A percentile compares a stretch with the other conserved stretches of the same genome.
These are phyloP conservation scores for Hyphodiscus hymeniophilus DNA, from an alignment of 495 filamentous ascomycete genomes.

Conservation along the genomic window DNA sequence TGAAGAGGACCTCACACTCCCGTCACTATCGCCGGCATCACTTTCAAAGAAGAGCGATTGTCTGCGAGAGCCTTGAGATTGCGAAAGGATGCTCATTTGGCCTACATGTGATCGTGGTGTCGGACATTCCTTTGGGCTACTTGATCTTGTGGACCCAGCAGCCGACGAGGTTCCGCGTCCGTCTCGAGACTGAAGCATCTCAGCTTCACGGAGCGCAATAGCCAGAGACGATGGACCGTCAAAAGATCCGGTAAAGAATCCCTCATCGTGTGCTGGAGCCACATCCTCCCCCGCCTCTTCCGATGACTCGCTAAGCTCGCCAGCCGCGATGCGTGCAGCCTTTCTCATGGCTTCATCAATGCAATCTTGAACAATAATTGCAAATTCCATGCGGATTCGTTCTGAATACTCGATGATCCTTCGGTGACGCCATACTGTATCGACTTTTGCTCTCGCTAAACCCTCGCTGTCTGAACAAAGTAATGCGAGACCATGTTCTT, in stretches of 20 bases:
- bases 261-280: constrained; percentile 33
- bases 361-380: constrained; percentile 85
- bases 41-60: constrained; percentile 68
- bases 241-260: constrained; percentile 43
- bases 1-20: constrained; percentile 76
- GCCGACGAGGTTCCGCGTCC: constrained; percentile 31
- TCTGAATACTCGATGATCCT: constrained; percentile 94
- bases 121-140: constrained; percentile 82
- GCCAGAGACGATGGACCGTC: constrained; percentile 51
- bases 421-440: constrained; percentile 83
- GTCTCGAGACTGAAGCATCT: constrained; percentile 23
- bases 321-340: constrained; percentile 78
- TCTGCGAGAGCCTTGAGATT: constrained; percentile 54
- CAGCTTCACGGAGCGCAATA: constrained; percentile 42
- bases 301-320: constrained; percentile 67
- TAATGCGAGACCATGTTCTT: constrained; percentile 84
- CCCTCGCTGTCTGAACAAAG: constrained; percentile 82
- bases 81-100: constrained; percentile 48
- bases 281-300: constrained; percentile 43
- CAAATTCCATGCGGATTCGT: constrained; percentile 88
- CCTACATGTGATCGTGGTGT: constrained; percentile 85
- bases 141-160: constrained; percentile 61
- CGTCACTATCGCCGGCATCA: constrained; percentile 73
- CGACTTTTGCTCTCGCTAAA: constrained; percentile 77
- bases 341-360: constrained; percentile 88